Evolutionary conservation across 1,284 basidiomycete species (phyloP).

Genomic region (Boletus semigastroideus): DNA sequence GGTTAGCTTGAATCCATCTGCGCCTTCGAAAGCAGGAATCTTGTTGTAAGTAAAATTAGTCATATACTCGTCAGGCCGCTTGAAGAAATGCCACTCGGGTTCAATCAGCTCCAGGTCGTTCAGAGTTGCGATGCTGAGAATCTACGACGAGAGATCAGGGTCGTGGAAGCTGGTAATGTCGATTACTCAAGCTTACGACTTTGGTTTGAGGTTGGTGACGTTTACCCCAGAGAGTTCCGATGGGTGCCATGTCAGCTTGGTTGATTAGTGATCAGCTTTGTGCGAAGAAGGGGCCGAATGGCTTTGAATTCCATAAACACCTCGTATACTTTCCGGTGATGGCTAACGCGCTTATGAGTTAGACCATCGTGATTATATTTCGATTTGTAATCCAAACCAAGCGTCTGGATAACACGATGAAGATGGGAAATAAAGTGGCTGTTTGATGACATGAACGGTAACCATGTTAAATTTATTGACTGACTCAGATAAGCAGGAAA

Average conservation of each 20-base stretch:
- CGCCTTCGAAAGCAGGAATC: constrained; percentile 51
- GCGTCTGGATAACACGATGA: too few species aligned
- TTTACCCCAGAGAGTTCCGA: constrained; percentile 7
- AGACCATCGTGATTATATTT: too few species aligned
- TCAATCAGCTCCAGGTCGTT: constrained; percentile 8
- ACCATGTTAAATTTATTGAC: too few species aligned
- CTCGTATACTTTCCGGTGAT: too few species aligned
- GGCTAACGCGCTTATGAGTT: too few species aligned
- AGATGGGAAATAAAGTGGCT: too few species aligned
- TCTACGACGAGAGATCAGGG: not conserved
- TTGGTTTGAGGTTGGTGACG: constrained; percentile 3
- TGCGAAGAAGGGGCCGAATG: not conserved
- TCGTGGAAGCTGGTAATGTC: too few species aligned
- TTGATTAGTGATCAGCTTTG: not conserved
- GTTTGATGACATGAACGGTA: too few species aligned
- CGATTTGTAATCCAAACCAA: too few species aligned
- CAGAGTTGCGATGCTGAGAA: constrained; percentile 11
- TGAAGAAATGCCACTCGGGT: constrained; percentile 15
- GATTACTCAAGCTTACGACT: not conserved
- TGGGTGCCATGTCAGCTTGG: constrained; percentile 1
- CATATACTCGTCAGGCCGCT: constrained; percentile 43
- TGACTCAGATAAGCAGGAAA: not conserved
- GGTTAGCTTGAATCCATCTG: constrained; percentile 48
- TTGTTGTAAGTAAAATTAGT: constrained; percentile 46
- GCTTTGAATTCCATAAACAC: not conserved